Base-by-base conservation (phyloP, 2,329 filamentous ascomycete species). In the Penicillium oxalicum region DNA sequence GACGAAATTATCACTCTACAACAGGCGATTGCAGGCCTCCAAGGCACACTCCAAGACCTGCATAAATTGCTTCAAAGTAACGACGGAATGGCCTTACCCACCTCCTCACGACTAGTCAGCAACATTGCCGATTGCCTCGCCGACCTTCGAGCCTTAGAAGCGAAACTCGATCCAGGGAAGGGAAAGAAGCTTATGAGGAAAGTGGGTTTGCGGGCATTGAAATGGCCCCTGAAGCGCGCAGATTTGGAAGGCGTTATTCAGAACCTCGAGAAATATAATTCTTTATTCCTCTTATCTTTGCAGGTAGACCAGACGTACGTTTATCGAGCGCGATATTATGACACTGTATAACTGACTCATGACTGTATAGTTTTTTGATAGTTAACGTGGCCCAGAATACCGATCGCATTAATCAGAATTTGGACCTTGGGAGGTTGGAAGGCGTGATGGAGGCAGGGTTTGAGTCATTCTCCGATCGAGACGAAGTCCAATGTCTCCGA, bases 291-390 rank as follows among this genome's bases (percentile, higher is more conserved):
- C 18, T 47, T 63, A 5, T 55, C 59, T 24, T 51, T 67, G 27
- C 52, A 61, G 38, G 46, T 61, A 6, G 58, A 65, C 49, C 63
- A 65, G 41, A 59, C 43, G 60, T 65, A 58, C 6, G 57, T 65
- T 52, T 37, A 49, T 47, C 39, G 39, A 49, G 12, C 39, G 44
- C 24, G 35, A 41, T 45, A 32, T 44, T 45, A 35, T 40, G 44
- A 41, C 37, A 48, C 47, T 48, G 29, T 50, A 38, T 45, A 25
- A 46, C 33, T 45, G 38, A 52, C 26, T 36, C 13, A 44, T 38
- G 12, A 25, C 33, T 44, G 24, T 2, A 53, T 48, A 44, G 45
- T 32, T 45, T 43, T 41, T 43, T 50, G 37, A 40, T 40, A 12
- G 37, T 40, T 9, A 13, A 12, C 27, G 25, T 53, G 51, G 32